Evolutionary conservation across 1,284 basidiomycete species (phyloP), one percentile per base, ranked within the genome.

Genomic region (Sanghuangporus sanghuang): DNA sequence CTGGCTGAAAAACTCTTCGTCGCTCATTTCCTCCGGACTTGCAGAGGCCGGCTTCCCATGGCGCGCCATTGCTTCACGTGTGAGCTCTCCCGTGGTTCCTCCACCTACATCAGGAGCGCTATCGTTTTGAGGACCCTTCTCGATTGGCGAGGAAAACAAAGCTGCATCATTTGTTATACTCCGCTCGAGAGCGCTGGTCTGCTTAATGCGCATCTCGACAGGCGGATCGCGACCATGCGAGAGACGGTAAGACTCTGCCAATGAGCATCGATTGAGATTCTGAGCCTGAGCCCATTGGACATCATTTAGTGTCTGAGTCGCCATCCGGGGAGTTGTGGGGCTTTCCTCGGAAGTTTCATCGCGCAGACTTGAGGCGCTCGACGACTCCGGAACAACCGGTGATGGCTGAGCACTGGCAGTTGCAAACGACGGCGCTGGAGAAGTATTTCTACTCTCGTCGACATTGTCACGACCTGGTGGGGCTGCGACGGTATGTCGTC

Each of bases 231-330:
- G n/a, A 2, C 36, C 54, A 35, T 64, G 63, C 1, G 44, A 39
- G 9, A 57, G 21, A 14, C 63, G 63, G n/a, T 42, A 64, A 6
- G 63, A 57, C 38, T 64, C 63, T 7, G 6, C 14, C 14, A 64
- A 35, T 32, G 63, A 44, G 21, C 40, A n/a, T 12, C 59, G 38
- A 42, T 64, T 61, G n/a, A 16, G n/a, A 14, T 57, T 14, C 63
- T 64, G 63, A 14, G 59, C 40, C 18, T 50, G 59, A 11, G 55
- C 11, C 58, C 58, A 64, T 23, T 40, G 32, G 7, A 54, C 58
- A 18, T 64, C 63, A 32, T 38, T 44, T 39, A 64, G 55, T 14
- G 12, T 5, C 9, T 21, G 35, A 23, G 55, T 40, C 39, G 42
- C 36, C 16, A 39, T 18, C 23, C 32, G 27, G 32, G 53, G 53